Evolutionary conservation across 345 rosid genomes (phyloP).

Genomic region (Barbarea vulgaris): DNA sequence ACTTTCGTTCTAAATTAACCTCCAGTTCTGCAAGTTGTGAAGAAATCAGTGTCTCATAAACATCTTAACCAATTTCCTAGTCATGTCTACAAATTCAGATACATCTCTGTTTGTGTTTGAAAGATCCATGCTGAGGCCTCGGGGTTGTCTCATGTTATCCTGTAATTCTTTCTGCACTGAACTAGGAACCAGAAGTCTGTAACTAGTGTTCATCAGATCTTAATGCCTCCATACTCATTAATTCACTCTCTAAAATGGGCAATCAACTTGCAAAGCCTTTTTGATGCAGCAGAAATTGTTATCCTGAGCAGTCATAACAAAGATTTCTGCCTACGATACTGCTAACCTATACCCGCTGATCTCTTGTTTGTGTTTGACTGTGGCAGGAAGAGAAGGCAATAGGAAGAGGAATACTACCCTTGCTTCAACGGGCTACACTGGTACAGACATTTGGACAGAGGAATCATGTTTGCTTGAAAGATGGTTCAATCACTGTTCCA

Average conservation of each 20-base stretch:
- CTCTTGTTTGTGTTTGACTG: conserved; percentile 19
- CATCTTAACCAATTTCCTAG: background rate
- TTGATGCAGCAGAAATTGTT: conserved; percentile 2
- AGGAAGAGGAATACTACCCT: conserved; percentile 85
- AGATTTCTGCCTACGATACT: background rate
- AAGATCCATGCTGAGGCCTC: background rate
- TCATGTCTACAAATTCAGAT: background rate
- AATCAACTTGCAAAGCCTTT: conserved; percentile 16
- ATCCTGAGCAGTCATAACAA: background rate
- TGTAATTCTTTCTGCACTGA: conserved; percentile 1
- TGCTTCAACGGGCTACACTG: conserved; percentile 94
- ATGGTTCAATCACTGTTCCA: conserved; percentile 93
- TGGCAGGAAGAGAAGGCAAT: conserved; percentile 95
- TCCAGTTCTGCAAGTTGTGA: background rate
- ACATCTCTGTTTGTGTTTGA: background rate
- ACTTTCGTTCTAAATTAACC: background rate
- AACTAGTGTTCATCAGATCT: background rate
- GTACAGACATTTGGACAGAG: conserved; percentile 98
- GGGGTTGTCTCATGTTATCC: background rate
- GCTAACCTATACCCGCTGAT: conserved; percentile 10
- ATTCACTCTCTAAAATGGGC: background rate
- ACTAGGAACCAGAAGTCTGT: conserved; percentile 10
- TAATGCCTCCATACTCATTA: background rate
- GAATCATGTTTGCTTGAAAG: conserved; percentile 95
- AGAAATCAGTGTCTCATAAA: background rate